Evolutionary conservation across 2,329 filamentous ascomycete genomes (phyloP).

Genomic region (Fusarium sp.): DNA sequence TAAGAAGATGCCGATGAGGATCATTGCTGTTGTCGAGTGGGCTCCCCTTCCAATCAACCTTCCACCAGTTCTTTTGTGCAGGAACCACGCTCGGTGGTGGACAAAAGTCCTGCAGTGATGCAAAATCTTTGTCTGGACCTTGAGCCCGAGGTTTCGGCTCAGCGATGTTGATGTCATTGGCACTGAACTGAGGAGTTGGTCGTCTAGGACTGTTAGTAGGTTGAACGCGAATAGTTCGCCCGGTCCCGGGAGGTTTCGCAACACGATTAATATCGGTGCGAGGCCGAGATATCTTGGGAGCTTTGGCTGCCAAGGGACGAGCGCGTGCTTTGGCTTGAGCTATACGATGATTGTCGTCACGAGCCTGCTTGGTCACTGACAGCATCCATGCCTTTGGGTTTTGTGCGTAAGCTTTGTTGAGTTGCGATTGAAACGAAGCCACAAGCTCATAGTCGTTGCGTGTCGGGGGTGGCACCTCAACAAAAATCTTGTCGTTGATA

Average conservation of each 20-base stretch:
- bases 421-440: conserved; percentile 61
- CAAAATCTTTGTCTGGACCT: conserved; percentile 80
- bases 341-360: conserved; percentile 54
- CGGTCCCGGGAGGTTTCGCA: conserved; percentile 44
- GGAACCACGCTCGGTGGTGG: conserved; percentile 74
- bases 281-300: conserved; percentile 44
- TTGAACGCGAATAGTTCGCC: conserved; percentile 49
- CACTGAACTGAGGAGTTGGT: conserved; percentile 49
- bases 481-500: conserved; percentile 49
- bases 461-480: conserved; percentile 55
- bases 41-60: conserved; percentile 87
- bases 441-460: conserved; percentile 63
- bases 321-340: conserved; percentile 49
- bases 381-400: conserved; percentile 59
- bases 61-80: conserved; percentile 72
- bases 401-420: conserved; percentile 55
- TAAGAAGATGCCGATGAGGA: conserved; percentile 73
- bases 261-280: conserved; percentile 49
- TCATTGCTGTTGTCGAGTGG: conserved; percentile 79
- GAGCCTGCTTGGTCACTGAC: conserved; percentile 59
- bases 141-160: conserved; percentile 61
- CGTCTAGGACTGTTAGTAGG: conserved; percentile 34
- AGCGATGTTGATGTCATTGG: conserved; percentile 58
- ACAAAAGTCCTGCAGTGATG: conserved; percentile 73
- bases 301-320: conserved; percentile 53